A percentile compares a stretch with the other conserved stretches of the same genome.
Conservation (phyloP, 2,329 filamentous ascomycete genomes). For the Cercospora nicotianae region DNA sequence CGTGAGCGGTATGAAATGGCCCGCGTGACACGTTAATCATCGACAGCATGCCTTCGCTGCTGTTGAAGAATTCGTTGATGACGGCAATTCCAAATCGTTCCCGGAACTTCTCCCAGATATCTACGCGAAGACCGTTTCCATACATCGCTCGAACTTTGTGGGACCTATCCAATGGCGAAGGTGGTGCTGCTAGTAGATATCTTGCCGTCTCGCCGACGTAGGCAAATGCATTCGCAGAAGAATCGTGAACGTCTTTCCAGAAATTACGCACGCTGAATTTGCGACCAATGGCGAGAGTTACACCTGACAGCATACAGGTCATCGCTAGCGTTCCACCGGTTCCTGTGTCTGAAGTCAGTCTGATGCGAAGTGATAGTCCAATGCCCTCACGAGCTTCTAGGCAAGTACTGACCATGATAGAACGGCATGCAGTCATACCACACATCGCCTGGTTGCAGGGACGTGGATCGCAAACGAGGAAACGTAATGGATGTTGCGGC, state of each 20-base stretch:
- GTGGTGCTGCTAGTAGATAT: conserved; percentile 69
- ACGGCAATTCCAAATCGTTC: conserved; percentile 63
- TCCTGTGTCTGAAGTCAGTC: conserved; percentile 34
- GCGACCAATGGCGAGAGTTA: conserved; percentile 62
- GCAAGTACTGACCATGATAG: conserved; percentile 57
- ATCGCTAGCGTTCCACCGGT: conserved; percentile 65
- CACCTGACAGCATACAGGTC: conserved; percentile 55
- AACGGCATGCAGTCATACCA: conserved; percentile 78
- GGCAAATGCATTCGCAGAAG: conserved; percentile 67
- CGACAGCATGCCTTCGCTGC: conserved; percentile 68
- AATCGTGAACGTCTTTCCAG: conserved; percentile 70
- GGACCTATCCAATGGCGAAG: conserved; percentile 59
- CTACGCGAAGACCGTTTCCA: conserved; percentile 67
- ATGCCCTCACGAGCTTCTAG: neutral
- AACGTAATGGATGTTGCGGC: conserved; percentile 46
- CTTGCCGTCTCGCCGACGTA: conserved; percentile 78
- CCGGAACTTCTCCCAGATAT: conserved; percentile 66
- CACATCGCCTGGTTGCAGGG: conserved; percentile 53
- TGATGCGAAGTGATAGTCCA: neutral
- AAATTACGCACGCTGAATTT: conserved; percentile 70
- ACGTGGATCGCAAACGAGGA: conserved; percentile 41
- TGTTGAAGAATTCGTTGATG: conserved; percentile 75
- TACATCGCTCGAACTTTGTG: conserved; percentile 62
- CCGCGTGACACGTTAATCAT: conserved; percentile 51
- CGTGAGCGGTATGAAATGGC: conserved; percentile 62